phyloP scores from a whole-genome alignment of 2,329 filamentous ascomycete genomes.

The Alternaria sp. region DNA sequence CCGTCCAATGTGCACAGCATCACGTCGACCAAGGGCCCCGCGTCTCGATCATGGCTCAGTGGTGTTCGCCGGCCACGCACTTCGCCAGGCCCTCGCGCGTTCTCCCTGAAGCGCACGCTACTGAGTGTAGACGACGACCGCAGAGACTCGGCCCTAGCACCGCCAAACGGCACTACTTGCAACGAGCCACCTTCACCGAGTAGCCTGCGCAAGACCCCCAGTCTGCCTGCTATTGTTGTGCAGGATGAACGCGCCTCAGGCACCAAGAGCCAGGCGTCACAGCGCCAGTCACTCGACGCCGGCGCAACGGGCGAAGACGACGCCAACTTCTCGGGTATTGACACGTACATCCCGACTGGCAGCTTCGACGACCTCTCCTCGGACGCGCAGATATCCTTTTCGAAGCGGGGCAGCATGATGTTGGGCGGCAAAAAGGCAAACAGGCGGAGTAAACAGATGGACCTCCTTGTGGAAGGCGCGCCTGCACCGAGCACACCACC shows the following conservation, averaged over 20 bases:
- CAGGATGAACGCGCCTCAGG: slow-evolving; percentile 45
- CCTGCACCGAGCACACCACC: slow-evolving; percentile 22
- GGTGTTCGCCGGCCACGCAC: slow-evolving; percentile 47
- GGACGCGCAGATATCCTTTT: slow-evolving; percentile 63
- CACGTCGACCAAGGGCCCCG: slow-evolving; percentile 21
- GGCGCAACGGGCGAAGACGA: slow-evolving; percentile 13
- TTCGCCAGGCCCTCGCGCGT: slow-evolving; percentile 44
- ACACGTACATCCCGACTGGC: slow-evolving; percentile 62
- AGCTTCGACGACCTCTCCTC: slow-evolving; percentile 60
- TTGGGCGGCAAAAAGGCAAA: slow-evolving; percentile 60
- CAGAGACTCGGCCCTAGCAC: slow-evolving; percentile 50
- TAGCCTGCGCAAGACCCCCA: slow-evolving; percentile 48
- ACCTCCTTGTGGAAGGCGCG: slow-evolving; percentile 27
- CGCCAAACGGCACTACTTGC: slow-evolving; percentile 43
- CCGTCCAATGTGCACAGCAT: slow-evolving; percentile 21
- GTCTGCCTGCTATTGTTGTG: slow-evolving; percentile 54
- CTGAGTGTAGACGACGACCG: slow-evolving; percentile 43
- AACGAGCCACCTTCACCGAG: slow-evolving; percentile 38
- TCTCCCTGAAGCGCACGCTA: slow-evolving; percentile 38
- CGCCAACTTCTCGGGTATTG: slow-evolving; percentile 55
- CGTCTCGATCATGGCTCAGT: slow-evolving; percentile 47
- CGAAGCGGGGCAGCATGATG: slow-evolving; percentile 66
- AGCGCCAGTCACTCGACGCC: slow-evolving; percentile 13
- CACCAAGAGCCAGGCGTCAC: slow-evolving; percentile 5
- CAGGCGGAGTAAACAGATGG: slow-evolving; percentile 38